Evolutionary conservation across 169 alveolate genomes (phyloP).

Genomic region (Cryptosporidium sp.): DNA sequence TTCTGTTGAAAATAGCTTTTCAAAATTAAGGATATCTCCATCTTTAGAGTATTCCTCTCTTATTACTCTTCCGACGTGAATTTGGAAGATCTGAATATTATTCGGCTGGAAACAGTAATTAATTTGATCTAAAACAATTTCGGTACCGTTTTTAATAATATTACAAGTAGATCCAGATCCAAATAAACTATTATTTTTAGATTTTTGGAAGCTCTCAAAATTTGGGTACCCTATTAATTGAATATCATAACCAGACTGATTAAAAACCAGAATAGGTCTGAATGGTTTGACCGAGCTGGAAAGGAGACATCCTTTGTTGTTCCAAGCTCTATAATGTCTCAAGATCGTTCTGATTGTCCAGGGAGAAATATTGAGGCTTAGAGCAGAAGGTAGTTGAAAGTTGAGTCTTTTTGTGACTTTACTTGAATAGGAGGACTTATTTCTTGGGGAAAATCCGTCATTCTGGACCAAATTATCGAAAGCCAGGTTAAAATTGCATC

Average conservation of each 20-base stretch:
- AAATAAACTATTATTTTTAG: neutral
- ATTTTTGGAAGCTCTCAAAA: conserved; percentile 18
- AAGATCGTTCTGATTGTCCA: conserved; percentile 5
- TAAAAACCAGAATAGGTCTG: conserved; percentile 6
- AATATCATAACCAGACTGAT: conserved; percentile 56
- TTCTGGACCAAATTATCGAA: neutral
- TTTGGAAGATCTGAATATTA: conserved; percentile 18
- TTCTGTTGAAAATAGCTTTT: conserved; percentile 1
- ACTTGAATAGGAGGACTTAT: neutral
- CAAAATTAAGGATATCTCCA: neutral
- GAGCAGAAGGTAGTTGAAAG: conserved; percentile 4
- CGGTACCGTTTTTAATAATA: conserved; percentile 4
- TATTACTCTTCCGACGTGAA: neutral
- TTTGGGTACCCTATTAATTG: conserved; percentile 19
- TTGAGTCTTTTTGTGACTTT: conserved; percentile 1
- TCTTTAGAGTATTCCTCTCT: neutral
- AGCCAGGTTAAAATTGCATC: conserved; percentile 30
- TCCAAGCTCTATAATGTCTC: conserved; percentile 13
- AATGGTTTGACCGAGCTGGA: neutral
- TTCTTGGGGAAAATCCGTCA: conserved; percentile 44
- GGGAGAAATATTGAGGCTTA: conserved; percentile 45
- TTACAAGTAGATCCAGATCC: neutral
- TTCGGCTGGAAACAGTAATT: conserved; percentile 43
- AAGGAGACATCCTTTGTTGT: neutral
- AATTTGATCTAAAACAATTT: conserved; percentile 12